Conservation (phyloP, 2,329 filamentous ascomycete genomes). For the Trichoderma sp. region DNA sequence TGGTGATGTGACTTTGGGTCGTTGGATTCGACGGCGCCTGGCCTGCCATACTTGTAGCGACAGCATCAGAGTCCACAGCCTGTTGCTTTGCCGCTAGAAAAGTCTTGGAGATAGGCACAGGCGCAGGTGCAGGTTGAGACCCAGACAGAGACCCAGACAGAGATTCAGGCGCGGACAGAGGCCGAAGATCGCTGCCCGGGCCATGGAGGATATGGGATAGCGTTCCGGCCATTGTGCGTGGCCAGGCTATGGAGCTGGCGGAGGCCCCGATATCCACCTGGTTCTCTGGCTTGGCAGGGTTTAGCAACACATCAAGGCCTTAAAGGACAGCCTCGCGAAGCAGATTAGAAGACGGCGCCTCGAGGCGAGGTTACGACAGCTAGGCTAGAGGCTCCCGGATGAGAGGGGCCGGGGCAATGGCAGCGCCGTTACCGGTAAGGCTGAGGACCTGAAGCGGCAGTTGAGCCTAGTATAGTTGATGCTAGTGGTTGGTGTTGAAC, state of each 20-base stretch:
- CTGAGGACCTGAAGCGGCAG: not conserved
- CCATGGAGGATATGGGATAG: slow-evolving; percentile 41
- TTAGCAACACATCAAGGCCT: slow-evolving; percentile 17
- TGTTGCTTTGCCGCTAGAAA: slow-evolving; percentile 1
- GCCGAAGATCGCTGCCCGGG: slow-evolving; percentile 29
- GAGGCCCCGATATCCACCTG: slow-evolving; percentile 22
- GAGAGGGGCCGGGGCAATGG: slow-evolving; percentile 17
- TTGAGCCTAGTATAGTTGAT: not conserved
- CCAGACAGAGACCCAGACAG: not conserved
- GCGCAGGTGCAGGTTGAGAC: not conserved
- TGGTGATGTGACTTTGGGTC: slow-evolving; percentile 4
- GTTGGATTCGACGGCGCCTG: not conserved
- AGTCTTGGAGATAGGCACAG: not conserved
- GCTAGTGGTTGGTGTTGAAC: not conserved
- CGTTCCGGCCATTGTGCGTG: slow-evolving; percentile 39
- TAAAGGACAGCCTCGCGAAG: slow-evolving; percentile 5
- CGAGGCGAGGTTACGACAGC: slow-evolving; percentile 1
- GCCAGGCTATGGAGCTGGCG: slow-evolving; percentile 23
- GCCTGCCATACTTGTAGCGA: slow-evolving; percentile 8
- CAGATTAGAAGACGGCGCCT: not conserved
- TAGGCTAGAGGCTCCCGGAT: not conserved
- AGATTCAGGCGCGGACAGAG: not conserved
- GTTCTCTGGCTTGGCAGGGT: slow-evolving; percentile 4
- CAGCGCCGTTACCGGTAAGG: slow-evolving; percentile 21
- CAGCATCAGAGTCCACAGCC: not conserved